A percentile compares a stretch with the other conserved stretches of the same genome.
These are phyloP conservation scores for Trichoderma atrobrunneum DNA, from an alignment of 2,329 filamentous ascomycete genomes.

Conservation along the genomic window DNA sequence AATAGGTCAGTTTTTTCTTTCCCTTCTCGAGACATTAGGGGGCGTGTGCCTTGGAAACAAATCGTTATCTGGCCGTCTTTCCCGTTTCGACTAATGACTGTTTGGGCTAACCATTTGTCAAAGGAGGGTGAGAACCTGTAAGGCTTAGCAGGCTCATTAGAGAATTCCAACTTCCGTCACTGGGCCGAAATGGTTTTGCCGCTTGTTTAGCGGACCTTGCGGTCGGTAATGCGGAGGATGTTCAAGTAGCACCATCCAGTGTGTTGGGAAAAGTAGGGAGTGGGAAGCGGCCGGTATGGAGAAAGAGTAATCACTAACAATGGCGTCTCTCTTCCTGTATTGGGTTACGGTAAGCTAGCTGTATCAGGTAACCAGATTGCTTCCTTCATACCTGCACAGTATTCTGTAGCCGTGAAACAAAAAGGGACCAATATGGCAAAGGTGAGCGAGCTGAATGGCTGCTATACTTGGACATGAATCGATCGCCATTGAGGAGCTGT, in stretches of 20 bases:
- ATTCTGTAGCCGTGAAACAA: background rate
- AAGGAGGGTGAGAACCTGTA: background rate
- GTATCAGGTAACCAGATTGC: background rate
- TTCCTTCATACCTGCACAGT: background rate
- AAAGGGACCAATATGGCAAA: background rate
- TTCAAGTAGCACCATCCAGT: background rate
- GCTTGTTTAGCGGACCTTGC: constrained; percentile 8
- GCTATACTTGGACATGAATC: background rate
- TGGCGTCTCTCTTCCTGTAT: background rate
- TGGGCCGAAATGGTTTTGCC: background rate
- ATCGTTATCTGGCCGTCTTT: background rate
- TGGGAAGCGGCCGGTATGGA: background rate
- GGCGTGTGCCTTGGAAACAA: background rate
- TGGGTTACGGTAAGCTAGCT: background rate
- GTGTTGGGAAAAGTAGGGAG: background rate
- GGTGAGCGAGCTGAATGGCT: background rate
- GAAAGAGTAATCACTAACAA: constrained; percentile 6
- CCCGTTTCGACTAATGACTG: constrained; percentile 2
- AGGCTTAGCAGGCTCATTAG: constrained; percentile 7
- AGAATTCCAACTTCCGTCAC: background rate
- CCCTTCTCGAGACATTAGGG: background rate
- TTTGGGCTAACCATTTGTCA: background rate
- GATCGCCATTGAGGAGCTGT: background rate
- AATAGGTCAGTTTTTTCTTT: background rate
- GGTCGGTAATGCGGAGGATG: constrained; percentile 11